phyloP scores from a whole-genome alignment of 2,329 filamentous ascomycete genomes.

The Pyrenochaeta sp. region DNA sequence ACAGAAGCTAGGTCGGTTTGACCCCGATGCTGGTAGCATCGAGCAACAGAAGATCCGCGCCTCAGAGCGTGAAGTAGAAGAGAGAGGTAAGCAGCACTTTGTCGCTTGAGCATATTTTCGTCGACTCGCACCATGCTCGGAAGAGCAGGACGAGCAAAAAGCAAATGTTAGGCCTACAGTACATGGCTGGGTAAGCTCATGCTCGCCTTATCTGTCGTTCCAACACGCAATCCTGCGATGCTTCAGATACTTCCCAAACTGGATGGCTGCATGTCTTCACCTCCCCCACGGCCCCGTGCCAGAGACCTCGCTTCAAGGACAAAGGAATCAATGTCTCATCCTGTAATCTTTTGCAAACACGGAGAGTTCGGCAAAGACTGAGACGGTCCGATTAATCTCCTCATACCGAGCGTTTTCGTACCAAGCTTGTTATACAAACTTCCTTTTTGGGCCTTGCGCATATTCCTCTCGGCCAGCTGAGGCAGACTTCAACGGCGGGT shows the following conservation, averaged over 20 bases:
- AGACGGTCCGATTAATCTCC: constrained; percentile 3
- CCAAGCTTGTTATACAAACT: constrained; percentile 10
- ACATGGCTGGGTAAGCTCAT: constrained; percentile 16
- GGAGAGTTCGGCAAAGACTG: constrained; percentile 1
- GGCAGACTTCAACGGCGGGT: constrained; percentile 8
- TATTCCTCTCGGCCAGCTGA: constrained; percentile 20
- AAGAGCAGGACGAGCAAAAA: constrained; percentile 20
- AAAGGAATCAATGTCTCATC: constrained; percentile 26
- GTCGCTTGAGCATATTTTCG: constrained; percentile 17
- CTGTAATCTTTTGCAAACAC: constrained; percentile 25
- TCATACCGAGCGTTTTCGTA: constrained; percentile 4
- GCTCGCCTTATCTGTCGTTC: constrained; percentile 3
- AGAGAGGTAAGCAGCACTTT: constrained; percentile 63
- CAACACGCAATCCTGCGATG: constrained; percentile 14
- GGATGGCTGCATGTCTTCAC: constrained; percentile 25
- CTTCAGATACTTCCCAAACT: constrained; percentile 26
- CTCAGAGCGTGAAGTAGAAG: constrained; percentile 73
- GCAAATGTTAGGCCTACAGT: constrained; percentile 18
- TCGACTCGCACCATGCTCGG: constrained; percentile 26
- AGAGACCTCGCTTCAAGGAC: not conserved
- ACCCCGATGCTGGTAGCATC: constrained; percentile 79
- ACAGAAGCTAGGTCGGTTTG: constrained; percentile 96
- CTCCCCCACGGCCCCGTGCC: not conserved
- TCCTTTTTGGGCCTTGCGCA: constrained; percentile 29
- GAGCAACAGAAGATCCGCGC: constrained; percentile 76